Percentiles rank a stretch among this genome's conserved stretches.
Evolutionary conservation across 345 rosid species (phyloP).

Genomic region (Rhodomyrtus tomentosa): DNA sequence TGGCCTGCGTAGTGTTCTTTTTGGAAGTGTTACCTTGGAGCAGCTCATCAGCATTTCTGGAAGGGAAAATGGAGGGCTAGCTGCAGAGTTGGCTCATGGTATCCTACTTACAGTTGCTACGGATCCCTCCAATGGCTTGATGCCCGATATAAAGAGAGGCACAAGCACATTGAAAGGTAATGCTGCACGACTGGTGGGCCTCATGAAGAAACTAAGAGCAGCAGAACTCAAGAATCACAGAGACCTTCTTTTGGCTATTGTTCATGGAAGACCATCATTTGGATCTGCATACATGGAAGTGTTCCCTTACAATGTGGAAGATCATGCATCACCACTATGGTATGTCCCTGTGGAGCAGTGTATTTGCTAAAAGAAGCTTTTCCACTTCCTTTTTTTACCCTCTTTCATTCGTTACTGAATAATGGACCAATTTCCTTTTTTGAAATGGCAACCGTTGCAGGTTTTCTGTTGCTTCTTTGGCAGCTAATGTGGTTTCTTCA

Average conservation of each 20-base stretch:
- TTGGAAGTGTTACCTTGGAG: slow-evolving; percentile 71
- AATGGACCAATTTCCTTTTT: not conserved
- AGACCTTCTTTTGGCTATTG: slow-evolving; percentile 71
- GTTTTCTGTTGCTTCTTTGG: slow-evolving; percentile 69
- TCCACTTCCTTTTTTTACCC: not conserved
- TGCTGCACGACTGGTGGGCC: slow-evolving; percentile 46
- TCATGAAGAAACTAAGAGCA: slow-evolving; percentile 82
- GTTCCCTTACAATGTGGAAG: slow-evolving; percentile 82
- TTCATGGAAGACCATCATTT: slow-evolving; percentile 56
- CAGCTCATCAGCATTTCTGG: slow-evolving; percentile 58
- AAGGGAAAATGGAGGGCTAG: slow-evolving; percentile 38
- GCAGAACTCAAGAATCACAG: slow-evolving; percentile 55
- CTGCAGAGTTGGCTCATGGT: slow-evolving; percentile 53
- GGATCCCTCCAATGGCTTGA: slow-evolving; percentile 79
- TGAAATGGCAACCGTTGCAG: slow-evolving; percentile 51
- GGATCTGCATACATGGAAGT: slow-evolving; percentile 69
- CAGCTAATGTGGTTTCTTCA: slow-evolving; percentile 59
- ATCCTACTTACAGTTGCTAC: slow-evolving; percentile 68
- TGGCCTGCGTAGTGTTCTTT: slow-evolving; percentile 77
- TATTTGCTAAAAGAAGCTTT: not conserved
- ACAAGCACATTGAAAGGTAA: slow-evolving; percentile 61
- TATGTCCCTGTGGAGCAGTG: slow-evolving; percentile 26
- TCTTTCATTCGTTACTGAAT: slow-evolving; percentile 1
- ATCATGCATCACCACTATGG: slow-evolving; percentile 73
- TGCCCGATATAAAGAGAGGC: slow-evolving; percentile 57